Base-by-base conservation (phyloP, 371 early-diverging fungal species). In the Mortierella sp. region DNA sequence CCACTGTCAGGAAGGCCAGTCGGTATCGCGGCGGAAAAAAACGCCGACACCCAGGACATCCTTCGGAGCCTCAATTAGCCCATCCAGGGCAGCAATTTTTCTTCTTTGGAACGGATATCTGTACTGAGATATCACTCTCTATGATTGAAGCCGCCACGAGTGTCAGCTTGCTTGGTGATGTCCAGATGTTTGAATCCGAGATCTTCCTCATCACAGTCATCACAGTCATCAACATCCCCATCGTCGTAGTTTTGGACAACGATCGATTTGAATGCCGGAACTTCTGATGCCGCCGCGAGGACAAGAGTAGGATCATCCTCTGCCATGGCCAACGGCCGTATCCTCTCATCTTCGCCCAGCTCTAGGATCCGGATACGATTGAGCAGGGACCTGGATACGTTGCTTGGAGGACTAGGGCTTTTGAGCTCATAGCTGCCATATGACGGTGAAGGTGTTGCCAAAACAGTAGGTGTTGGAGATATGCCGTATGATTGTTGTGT, bases 291-390 rank as follows among this genome's bases (percentile, higher is more conserved):
- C 8, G 12, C 3, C 8, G 43, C 9, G 22, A 37, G 19, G 10
- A 44, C 31, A n/a, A 56, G 57, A 13, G 16, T 19, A 28, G 57
- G 57, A n/a, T 54, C 54, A 27, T n/a, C 43, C 22, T 25, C 24
- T 25, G 24, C 8, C 17, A 41, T 41, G n/a, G 39, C 28, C 34
- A 40, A 27, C 5, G 54, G 43, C 28, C 54, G 22, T 12, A 25
- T 41, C 25, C 1, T 56, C 22, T 54, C 43, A 16, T 56, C 57
- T 3, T 45, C 56, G 8, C 3, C 27, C 14, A 43, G 16, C 19
- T 56, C 57, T 21, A 56, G 9, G n/a, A 56, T 46, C 17, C 29
- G 27, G 25, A 56, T 56, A 5, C 28, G 17, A 8, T 24, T 44
- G 28, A 56, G 12, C 12, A 43, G 19, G 43, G 44, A 28, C 57